Conservation (phyloP, 1,284 basidiomycete species). For the Vanrija pseudolonga region DNA sequence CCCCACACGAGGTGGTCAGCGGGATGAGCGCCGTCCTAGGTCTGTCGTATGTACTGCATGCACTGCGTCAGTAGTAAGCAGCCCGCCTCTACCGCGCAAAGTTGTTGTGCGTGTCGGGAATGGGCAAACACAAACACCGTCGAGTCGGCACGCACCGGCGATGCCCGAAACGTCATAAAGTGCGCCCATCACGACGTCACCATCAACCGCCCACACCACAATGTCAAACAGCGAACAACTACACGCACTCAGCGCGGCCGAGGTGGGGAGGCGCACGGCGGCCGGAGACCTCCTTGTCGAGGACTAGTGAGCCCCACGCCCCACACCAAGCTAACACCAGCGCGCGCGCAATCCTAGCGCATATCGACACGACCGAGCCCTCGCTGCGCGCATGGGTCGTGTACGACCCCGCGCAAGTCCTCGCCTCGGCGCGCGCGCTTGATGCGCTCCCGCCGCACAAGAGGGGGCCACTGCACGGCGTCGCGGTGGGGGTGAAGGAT, state of each 20-base stretch:
- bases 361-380: conserved; percentile 15
- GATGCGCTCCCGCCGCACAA: conserved; percentile 26
- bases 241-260: conserved; percentile 13
- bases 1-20: too few species aligned
- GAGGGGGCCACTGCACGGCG: conserved; percentile 31
- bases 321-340: conserved; percentile 5
- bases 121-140: too few species aligned
- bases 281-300: conserved; percentile 23
- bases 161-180: too few species aligned
- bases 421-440: conserved; percentile 23
- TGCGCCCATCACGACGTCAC: too few species aligned
- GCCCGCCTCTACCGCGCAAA: too few species aligned
- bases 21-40: too few species aligned
- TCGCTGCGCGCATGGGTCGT: conserved; percentile 31
- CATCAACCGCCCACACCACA: too few species aligned
- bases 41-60: too few species aligned
- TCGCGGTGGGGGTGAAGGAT: conserved; percentile 35
- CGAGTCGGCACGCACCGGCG: too few species aligned
- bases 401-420: conserved; percentile 25
- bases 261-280: conserved; percentile 18
- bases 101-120: too few species aligned
- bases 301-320: conserved; percentile 21
- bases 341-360: conserved; percentile 18
- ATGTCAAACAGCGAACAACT: too few species aligned
- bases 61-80: too few species aligned